These are phyloP conservation scores for Coemansia sp. DNA, from an alignment of 192 early-diverging fungal genomes.

Conservation along the genomic window DNA sequence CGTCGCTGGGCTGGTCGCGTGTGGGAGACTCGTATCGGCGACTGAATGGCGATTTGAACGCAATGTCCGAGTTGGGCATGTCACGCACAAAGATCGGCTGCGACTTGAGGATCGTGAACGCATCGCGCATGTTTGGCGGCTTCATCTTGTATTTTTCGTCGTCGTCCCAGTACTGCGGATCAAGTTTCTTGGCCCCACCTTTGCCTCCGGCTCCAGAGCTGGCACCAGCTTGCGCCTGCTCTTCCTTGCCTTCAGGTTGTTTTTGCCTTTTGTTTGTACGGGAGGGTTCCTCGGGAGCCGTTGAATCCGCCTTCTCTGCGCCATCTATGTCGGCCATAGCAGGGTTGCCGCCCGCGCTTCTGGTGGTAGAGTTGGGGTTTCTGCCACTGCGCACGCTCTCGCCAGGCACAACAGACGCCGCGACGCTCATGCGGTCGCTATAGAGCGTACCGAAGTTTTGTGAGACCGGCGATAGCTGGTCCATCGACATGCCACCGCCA, in stretches of 20 bases:
- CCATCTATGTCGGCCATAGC: background rate
- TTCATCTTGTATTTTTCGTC: slow-evolving; percentile 43
- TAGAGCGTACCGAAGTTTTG: slow-evolving; percentile 26
- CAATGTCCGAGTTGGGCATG: slow-evolving; percentile 44
- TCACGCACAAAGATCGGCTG: slow-evolving; percentile 49
- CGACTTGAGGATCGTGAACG: slow-evolving; percentile 50
- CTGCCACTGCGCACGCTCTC: slow-evolving; percentile 25
- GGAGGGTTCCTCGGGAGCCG: background rate
- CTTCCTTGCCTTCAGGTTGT: background rate
- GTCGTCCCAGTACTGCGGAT: slow-evolving; percentile 50
- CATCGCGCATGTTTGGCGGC: slow-evolving; percentile 50
- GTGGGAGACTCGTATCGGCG: slow-evolving; percentile 12
- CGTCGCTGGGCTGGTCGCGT: background rate
- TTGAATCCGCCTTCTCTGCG: background rate
- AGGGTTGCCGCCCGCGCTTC: slow-evolving; percentile 9
- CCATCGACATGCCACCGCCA: slow-evolving; percentile 50
- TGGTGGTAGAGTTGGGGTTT: background rate
- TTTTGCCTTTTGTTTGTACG: no score
- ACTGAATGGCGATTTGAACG: slow-evolving; percentile 52
- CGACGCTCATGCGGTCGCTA: slow-evolving; percentile 42
- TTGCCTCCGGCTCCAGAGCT: background rate
- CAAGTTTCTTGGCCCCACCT: slow-evolving; percentile 2
- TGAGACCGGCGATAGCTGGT: slow-evolving; percentile 24
- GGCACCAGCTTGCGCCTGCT: background rate
- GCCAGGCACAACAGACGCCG: slow-evolving; percentile 32